These are phyloP conservation scores for Pestalotiopsis sp. DNA, from an alignment of 2,329 filamentous ascomycete species.

Conservation along the genomic window DNA sequence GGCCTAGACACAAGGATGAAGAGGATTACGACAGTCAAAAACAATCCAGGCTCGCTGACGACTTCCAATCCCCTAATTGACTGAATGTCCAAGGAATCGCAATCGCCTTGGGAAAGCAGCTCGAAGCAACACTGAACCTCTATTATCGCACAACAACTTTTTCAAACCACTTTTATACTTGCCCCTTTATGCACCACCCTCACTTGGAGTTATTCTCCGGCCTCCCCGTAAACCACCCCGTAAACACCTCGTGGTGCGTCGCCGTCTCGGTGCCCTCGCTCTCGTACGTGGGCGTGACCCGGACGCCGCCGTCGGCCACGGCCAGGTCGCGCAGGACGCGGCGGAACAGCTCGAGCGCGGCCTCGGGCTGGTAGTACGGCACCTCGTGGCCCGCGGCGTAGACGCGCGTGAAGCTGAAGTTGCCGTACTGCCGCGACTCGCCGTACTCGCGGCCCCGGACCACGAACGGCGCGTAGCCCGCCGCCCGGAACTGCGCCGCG, in stretches of 20 bases:
- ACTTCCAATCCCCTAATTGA: neutral
- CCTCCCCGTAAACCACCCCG: constrained; percentile 55
- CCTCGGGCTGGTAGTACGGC: constrained; percentile 60
- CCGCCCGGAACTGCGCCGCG: constrained; percentile 48
- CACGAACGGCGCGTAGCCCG: constrained; percentile 59
- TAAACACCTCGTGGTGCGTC: constrained; percentile 52
- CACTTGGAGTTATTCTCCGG: constrained; percentile 11
- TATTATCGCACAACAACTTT: neutral
- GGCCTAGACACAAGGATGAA: neutral
- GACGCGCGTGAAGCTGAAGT: constrained; percentile 67
- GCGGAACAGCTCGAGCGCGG: constrained; percentile 59
- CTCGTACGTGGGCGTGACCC: constrained; percentile 49
- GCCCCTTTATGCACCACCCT: neutral
- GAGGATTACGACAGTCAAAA: neutral
- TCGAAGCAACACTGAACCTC: neutral
- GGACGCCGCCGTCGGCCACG: constrained; percentile 52
- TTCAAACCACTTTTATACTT: neutral
- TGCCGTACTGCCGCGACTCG: constrained; percentile 75
- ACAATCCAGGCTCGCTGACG: too few relatives aligned
- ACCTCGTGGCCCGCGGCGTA: constrained; percentile 67
- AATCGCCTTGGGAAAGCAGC: too few relatives aligned
- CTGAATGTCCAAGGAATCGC: too few relatives aligned
- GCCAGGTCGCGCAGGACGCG: constrained; percentile 60
- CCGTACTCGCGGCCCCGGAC: constrained; percentile 59
- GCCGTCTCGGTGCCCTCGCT: constrained; percentile 59